Percentiles rank a stretch among this genome's conserved stretches.
These are phyloP conservation scores for Hura crepitans DNA, from an alignment of 441 rosid species.

Conservation along the genomic window DNA sequence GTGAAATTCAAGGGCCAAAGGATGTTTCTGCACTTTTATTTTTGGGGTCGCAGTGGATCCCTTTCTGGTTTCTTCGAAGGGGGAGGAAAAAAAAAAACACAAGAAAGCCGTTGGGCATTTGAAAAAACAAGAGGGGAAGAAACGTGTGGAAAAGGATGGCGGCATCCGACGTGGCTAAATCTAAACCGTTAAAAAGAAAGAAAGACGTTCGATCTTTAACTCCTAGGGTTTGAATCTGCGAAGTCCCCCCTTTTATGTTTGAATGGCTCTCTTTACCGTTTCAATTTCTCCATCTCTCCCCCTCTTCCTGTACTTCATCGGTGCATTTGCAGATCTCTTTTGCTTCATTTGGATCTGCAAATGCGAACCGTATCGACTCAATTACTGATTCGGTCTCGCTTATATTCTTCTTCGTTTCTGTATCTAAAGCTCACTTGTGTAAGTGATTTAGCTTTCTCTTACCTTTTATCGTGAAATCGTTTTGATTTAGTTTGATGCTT, in stretches of 20 bases:
- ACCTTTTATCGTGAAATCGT: no score
- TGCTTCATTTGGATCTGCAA: slow-evolving; percentile 35
- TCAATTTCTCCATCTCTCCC: slow-evolving; percentile 28
- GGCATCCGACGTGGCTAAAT: slow-evolving; percentile 20
- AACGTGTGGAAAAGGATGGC: slow-evolving; percentile 36
- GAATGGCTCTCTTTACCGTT: slow-evolving; percentile 53
- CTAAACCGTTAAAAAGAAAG: slow-evolving; percentile 20
- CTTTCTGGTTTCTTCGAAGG: not conserved
- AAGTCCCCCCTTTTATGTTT: slow-evolving; percentile 61
- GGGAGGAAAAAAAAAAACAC: not conserved
- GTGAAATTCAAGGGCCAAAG: not conserved
- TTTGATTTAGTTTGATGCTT: slow-evolving; percentile 14
- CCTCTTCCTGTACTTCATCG: slow-evolving; percentile 15
- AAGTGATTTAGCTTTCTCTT: slow-evolving; percentile 19
- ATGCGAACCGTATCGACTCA: slow-evolving; percentile 32
- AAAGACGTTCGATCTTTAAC: slow-evolving; percentile 33
- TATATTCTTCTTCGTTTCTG: slow-evolving; percentile 20
- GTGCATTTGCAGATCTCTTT: slow-evolving; percentile 33
- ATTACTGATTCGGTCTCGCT: slow-evolving; percentile 11
- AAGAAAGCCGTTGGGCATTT: slow-evolving; percentile 40
- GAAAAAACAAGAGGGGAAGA: slow-evolving; percentile 23
- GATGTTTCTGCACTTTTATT: no score
- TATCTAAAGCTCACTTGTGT: slow-evolving; percentile 40
- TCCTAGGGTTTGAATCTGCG: slow-evolving; percentile 48
- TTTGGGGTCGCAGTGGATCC: no score